Evolutionary conservation across 2,329 filamentous ascomycete genomes (phyloP), one percentile per base, ranked within the genome.

Genomic region (Beauveria asiatica): DNA sequence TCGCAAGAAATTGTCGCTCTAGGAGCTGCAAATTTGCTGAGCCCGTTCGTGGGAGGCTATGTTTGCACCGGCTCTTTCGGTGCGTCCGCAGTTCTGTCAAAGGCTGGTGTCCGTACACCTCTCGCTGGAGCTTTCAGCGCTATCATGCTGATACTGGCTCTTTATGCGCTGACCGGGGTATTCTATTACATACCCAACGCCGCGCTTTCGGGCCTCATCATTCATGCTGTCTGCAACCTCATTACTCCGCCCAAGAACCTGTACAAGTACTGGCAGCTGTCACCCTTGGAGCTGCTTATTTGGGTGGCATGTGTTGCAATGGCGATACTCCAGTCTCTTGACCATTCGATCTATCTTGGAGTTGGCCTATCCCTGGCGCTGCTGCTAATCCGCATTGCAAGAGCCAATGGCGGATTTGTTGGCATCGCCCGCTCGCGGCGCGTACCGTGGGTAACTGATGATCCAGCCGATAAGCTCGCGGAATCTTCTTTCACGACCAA

Each of bases 161-260:
- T 93, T 61, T 93, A 94, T 66, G 89, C 85, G 5, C 76, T 94
- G 30, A 86, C 89, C 0, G 83, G 84, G 0, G 84, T 92, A 33
- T 93, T 94, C 77, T 92, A 83, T 77, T 93, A 88, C 72, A 93
- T 94, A 59, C 89, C 90, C 0, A 85, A 80, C 60, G 81, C 88
- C 1, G 80, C 83, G 1, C 79, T 94, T 6, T 80, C 88, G 0
- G 90, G 83, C 25, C 83, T 94, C 65, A 93, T 94, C 66, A 92
- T 94, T 63, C 90, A 94, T 71, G 90, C 89, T 3, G 89, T 94
- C 0, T 85, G 84, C 65, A 89, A 92, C 67, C 75, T 92, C 51
- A 83, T 92, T 67, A 87, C 87, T 0, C 83, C 87, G 1, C 89
- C 89, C 1, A 86, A 87, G 65, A 86, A 83, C 0, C 79, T 92